Base-by-base conservation (phyloP, 768 basidiomycete genomes). In the Kwoniella newhampshirensis region DNA sequence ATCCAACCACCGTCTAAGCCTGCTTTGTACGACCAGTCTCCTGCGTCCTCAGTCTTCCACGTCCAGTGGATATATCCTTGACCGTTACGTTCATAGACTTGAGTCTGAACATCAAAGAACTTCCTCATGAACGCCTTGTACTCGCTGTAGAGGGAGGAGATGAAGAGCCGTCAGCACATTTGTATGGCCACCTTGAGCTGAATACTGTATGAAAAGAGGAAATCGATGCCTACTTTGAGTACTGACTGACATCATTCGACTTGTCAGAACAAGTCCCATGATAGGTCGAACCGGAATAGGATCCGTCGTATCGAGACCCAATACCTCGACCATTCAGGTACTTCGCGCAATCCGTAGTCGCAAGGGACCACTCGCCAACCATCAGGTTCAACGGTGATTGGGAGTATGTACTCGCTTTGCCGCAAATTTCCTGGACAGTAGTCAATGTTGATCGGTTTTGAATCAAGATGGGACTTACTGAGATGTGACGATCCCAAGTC, bases 21-120 rank as follows among this genome's bases (percentile, higher is more conserved):
- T 42, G 87, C 85, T 62, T 87, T 83, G 79, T 94, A 94, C 0
- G 87, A 82, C 92, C 92, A 96, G 56, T 94, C 92, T 60, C 89
- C 87, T 2, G 88, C 86, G 59, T 78, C 78, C 42, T 74, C 72
- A 13, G 63, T 68, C 64, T 74, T 75, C 72, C 73, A 74, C 1
- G 71, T 67, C 77, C 76, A 78, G 59, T 60, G 62, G 55, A 75
- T 57, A 58, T 60, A 68, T 7, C 69, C 75, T 57, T 75, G 63
- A 25, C 70, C 73, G 45, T 66, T 69, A 47, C 63, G 60, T 63
- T 78, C 77, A 59, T 67, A 78, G 0, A 66, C 62, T 44, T 72
- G 70, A 23, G 63, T 63, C 76, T 93, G 91, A 0, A 87, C 89
- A 71, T 91, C 90, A 86, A 86, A 94, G 73, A 81, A 84, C 71